Evolutionary conservation across 2,329 filamentous ascomycete genomes (phyloP), one percentile per base, ranked within the genome.

Genomic region (Hirsutella rhossiliensis): DNA sequence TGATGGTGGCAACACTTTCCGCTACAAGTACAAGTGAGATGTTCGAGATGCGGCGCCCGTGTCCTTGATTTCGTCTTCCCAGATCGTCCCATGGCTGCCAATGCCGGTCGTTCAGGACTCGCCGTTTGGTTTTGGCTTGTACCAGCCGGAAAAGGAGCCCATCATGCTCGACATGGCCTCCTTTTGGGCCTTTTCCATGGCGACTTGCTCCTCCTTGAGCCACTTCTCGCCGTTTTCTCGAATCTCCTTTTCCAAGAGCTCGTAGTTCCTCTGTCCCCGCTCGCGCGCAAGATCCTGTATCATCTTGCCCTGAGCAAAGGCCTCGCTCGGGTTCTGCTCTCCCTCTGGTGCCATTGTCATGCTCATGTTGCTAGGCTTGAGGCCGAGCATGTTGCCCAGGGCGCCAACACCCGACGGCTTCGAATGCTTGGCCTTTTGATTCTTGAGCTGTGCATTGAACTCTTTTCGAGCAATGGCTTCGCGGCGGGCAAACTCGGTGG

Each of bases 111-210:
- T 27, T 40, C 37, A 11, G 38, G 40, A 6, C 29, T 41, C 41
- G 20, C 43, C 43, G 34, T 45, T 45, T 29, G 48, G 34, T 32
- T 51, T 50, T 18, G 50, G 34, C 9, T 50, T 50, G 43, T 64
- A 63, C 41, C 54, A 51, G 43, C 56, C 55, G 15, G 51, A 52
- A 56, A 92, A 80, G 27, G 82, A 82, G 46, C 75, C 77, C 76
- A 90, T 92, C 87, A 95, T 94, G 58, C 77, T 87, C 66, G 84
- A 85, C 82, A 94, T 89, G 55, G 84, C 83, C 65, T 94, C 88
- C 58, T 94, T 85, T 63, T 89, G 85, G 50, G 81, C 74, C 71
- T 87, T 89, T 72, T 96, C 90, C 69, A 89, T 83, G 60, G 86
- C 78, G 41, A 82, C 82, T 38, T 85, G 84, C 72, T 95, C 89